Percentiles rank a stretch among this genome's conserved stretches.
Conservation (phyloP, 345 rosid species). For the Jatropha curcas region DNA sequence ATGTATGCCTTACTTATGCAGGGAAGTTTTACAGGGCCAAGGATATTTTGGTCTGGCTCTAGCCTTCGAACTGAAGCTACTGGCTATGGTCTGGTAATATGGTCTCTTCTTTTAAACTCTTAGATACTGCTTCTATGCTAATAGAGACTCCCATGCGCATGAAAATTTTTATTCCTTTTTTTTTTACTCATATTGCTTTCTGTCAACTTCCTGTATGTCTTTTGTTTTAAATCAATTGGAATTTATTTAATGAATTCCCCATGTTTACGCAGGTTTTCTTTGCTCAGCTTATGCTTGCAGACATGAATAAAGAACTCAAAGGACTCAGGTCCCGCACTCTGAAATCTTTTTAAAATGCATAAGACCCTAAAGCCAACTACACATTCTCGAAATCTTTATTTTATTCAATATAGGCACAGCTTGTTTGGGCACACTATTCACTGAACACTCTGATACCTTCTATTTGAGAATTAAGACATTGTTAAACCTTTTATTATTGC, state of each 20-base stretch:
- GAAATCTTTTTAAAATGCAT: not conserved
- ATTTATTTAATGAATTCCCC: constrained; percentile 18
- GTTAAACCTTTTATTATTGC: constrained; percentile 6
- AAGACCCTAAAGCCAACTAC: not conserved
- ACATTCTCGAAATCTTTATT: not conserved
- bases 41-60: constrained; percentile 96
- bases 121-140: constrained; percentile 1
- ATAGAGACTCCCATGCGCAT: not conserved
- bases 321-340: constrained; percentile 70
- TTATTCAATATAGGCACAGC: not conserved
- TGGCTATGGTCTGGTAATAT: constrained; percentile 95
- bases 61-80: constrained; percentile 99
- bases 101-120: constrained; percentile 18
- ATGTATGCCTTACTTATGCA: constrained; percentile 67
- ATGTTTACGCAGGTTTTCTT: constrained; percentile 84
- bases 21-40: constrained; percentile 99
- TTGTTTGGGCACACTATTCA: not conserved
- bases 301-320: constrained; percentile 90
- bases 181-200: not conserved
- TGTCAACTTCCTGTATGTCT: not conserved
- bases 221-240: constrained; percentile 9
- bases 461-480: constrained; percentile 2
- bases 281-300: constrained; percentile 90
- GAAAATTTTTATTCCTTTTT: constrained; percentile 3
- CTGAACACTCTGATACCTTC: constrained; percentile 6